These are phyloP conservation scores for Jasminum sambac DNA, from an alignment of 257 asterid genomes.

Conservation along the genomic window DNA sequence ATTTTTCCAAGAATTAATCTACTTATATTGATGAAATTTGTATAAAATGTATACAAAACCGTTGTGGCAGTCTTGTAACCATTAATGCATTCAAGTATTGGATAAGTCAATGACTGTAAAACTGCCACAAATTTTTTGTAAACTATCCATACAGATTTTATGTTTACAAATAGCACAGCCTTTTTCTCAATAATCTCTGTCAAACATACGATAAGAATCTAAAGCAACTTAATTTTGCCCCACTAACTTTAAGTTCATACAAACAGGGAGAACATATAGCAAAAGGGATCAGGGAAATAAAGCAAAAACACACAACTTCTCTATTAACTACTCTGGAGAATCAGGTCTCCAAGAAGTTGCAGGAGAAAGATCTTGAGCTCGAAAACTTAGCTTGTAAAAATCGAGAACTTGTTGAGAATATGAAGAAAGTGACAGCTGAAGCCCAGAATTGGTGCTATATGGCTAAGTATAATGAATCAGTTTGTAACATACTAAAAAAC, in stretches of 20 bases:
- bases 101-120: too few species aligned
- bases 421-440: constrained; percentile 64
- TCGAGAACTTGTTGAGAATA: constrained; percentile 64
- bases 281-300: constrained; percentile 62
- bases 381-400: constrained; percentile 60
- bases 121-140: too few species aligned
- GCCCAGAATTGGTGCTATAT: constrained; percentile 83
- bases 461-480: constrained; percentile 86
- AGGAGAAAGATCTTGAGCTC: constrained; percentile 64
- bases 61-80: too few species aligned
- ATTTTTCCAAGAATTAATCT: background rate
- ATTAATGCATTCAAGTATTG: too few species aligned
- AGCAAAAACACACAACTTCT: constrained; percentile 72
- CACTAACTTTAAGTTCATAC: constrained; percentile 18
- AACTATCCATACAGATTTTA: too few species aligned
- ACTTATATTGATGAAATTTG: too few species aligned
- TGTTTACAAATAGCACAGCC: too few species aligned
- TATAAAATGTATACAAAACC: too few species aligned
- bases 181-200: too few species aligned
- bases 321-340: constrained; percentile 54
- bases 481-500: constrained; percentile 55
- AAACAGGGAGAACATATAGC: constrained; percentile 63
- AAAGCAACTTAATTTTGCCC: background rate
- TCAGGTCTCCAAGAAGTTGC: constrained; percentile 46
- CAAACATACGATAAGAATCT: too few species aligned